Conservation (phyloP, 1,139 yeast species). For the Sugiyamaella castrensis region DNA sequence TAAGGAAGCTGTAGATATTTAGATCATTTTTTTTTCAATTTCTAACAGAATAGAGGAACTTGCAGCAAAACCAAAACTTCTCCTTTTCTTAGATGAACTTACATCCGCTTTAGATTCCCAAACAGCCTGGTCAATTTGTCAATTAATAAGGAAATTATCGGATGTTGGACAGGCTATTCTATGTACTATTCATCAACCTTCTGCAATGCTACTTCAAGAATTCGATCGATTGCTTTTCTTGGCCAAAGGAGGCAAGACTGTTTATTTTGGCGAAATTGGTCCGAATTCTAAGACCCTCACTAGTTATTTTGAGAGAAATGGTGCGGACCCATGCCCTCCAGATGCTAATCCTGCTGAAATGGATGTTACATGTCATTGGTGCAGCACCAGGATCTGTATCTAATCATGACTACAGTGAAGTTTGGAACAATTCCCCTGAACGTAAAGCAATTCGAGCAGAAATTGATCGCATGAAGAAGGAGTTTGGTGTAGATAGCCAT, state of each 20-base stretch:
- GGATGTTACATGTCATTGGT: slow-evolving; percentile 78
- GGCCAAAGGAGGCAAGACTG: slow-evolving; percentile 73
- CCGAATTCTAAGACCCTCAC: slow-evolving; percentile 57
- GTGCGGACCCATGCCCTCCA: slow-evolving; percentile 62
- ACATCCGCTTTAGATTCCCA: slow-evolving; percentile 92
- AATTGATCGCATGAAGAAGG: slow-evolving; percentile 28
- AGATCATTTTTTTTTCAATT: no score
- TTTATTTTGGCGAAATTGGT: slow-evolving; percentile 79
- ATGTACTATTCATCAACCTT: slow-evolving; percentile 83
- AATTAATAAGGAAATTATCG: slow-evolving; percentile 70
- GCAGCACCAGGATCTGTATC: slow-evolving; percentile 78
- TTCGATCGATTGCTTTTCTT: slow-evolving; percentile 73
- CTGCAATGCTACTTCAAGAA: slow-evolving; percentile 71
- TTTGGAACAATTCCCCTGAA: slow-evolving; percentile 63
- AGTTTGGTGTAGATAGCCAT: slow-evolving; percentile 21
- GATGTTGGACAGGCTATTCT: slow-evolving; percentile 78
- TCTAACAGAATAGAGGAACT: no score
- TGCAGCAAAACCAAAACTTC: slow-evolving; percentile 80
- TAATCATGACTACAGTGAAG: slow-evolving; percentile 59
- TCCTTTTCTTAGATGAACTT: slow-evolving; percentile 85
- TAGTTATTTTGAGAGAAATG: slow-evolving; percentile 65
- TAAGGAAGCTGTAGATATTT: no score
- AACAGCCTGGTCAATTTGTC: slow-evolving; percentile 84
- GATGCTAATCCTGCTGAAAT: slow-evolving; percentile 78
- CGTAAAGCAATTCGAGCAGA: slow-evolving; percentile 42